Base-by-base conservation (phyloP, 129 eudicot genomes). In the Mikania micrantha region DNA sequence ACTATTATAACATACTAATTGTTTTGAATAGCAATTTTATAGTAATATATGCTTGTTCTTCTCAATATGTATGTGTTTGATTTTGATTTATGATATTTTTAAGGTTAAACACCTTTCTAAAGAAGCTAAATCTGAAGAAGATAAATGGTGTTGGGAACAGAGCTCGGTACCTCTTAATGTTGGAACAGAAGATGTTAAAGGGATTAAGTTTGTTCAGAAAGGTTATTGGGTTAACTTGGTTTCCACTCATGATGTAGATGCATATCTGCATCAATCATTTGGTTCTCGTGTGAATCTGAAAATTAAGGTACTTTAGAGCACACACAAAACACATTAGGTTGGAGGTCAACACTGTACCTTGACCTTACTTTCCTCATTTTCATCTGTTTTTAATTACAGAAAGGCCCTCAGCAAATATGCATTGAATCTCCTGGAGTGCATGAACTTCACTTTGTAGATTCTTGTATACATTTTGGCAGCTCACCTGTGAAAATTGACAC, bases 131-230 rank as follows among this genome's bases (percentile, higher is more conserved):
- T 47, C 80, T 3, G 87, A 78, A 77, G 86, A 86, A 77, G 99
- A 93, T 84, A 83, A 68, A 27, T 93, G 99, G 99, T 93, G 99
- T 83, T 93, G 99, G 99, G 92, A 88, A 66, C 86, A 84, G 83
- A 84, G 77, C 76, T 77, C 68, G 20, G 42, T 79, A 36, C 64
- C 69, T 80, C 66, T 86, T 27, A 80, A 86, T 69, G 88, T 85
- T 70, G 90, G 90, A 60, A 72, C 83, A 13, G 95, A 86, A 77
- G 95, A 93, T 73, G 83, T 89, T 50, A 57, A 86, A 44, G 93
- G 85, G 64, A 68, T 89, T 40, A 71, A 56, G 16, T 89, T 93
- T 72, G 74, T 78, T 60, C 99, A 93, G 42, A 86, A 85, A 78
- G 99, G 99, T 66, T 93, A 86, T 61, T 93, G 95, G 99, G 85